A percentile compares a stretch with the other conserved stretches of the same genome.
Conservation (phyloP, 148 eudicot genomes). For the Chenopodium berlandieri region DNA sequence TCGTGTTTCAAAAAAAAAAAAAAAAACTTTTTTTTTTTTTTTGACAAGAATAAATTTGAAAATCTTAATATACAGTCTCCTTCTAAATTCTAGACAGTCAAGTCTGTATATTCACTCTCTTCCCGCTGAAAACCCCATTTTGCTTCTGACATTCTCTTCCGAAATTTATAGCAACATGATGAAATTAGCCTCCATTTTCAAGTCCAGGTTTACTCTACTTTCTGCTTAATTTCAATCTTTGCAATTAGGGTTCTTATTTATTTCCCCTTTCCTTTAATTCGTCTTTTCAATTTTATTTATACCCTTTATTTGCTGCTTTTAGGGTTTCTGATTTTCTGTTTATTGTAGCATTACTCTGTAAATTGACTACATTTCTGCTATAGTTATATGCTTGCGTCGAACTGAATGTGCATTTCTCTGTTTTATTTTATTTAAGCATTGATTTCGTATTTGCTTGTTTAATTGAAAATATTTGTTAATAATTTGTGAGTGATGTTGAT, state of each 20-base stretch:
- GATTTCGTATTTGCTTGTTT: neutral
- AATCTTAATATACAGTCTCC: too few relatives aligned
- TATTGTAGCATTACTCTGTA: neutral
- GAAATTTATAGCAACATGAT: constrained; percentile 9
- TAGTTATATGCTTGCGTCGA: neutral
- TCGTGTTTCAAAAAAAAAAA: too few relatives aligned
- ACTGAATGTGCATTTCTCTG: neutral
- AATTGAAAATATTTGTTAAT: neutral
- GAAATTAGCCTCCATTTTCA: constrained; percentile 22
- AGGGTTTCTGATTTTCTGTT: neutral
- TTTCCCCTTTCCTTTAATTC: too few relatives aligned
- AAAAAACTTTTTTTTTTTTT: too few relatives aligned
- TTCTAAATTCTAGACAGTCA: too few relatives aligned
- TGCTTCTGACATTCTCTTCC: neutral
- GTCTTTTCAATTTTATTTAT: neutral
- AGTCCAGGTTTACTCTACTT: constrained; percentile 12
- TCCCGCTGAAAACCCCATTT: constrained; percentile 14
- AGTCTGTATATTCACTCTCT: too few relatives aligned
- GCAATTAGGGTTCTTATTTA: constrained; percentile 6
- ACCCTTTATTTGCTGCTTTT: neutral
- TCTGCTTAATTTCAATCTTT: neutral
- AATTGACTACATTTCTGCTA: neutral
- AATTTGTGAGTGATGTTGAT: neutral
- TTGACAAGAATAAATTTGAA: too few relatives aligned
- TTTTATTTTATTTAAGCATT: neutral